phyloP scores from a whole-genome alignment of 345 rosid species.

The Jatropha curcas region DNA sequence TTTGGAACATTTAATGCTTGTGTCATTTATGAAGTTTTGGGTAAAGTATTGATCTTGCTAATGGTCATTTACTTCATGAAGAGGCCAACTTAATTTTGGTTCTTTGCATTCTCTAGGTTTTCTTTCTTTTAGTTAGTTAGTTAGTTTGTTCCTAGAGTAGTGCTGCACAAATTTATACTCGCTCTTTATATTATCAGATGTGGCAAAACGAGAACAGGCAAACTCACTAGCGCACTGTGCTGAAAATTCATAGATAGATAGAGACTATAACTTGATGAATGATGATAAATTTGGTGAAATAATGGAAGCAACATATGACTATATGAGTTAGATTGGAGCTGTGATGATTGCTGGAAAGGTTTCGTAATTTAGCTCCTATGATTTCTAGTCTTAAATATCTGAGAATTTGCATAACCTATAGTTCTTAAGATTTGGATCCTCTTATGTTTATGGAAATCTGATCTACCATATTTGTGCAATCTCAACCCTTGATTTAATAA shows the following conservation, averaged over 20 bases:
- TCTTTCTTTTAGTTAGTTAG: too few relatives aligned
- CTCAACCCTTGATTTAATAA: too few relatives aligned
- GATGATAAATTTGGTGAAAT: neutral
- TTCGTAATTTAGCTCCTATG: neutral
- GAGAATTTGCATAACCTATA: too few relatives aligned
- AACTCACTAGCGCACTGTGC: neutral
- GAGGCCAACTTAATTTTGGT: neutral
- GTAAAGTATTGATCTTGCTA: neutral
- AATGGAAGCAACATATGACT: neutral
- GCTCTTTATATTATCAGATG: too few relatives aligned
- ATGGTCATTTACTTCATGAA: neutral
- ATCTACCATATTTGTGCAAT: too few relatives aligned
- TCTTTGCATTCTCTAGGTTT: too few relatives aligned
- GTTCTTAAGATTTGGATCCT: too few relatives aligned
- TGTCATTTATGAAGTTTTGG: neutral
- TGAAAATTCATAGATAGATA: neutral
- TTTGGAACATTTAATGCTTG: neutral
- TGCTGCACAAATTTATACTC: neutral
- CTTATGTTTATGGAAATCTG: too few relatives aligned
- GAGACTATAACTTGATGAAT: neutral
- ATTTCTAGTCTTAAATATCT: too few relatives aligned
- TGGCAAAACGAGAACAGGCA: neutral
- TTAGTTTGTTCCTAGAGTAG: neutral
- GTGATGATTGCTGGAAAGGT: neutral
- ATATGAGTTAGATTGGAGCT: constrained; percentile 4